These are phyloP conservation scores for Epichloe sp. DNA, from an alignment of 2,329 filamentous ascomycete species.

Conservation along the genomic window DNA sequence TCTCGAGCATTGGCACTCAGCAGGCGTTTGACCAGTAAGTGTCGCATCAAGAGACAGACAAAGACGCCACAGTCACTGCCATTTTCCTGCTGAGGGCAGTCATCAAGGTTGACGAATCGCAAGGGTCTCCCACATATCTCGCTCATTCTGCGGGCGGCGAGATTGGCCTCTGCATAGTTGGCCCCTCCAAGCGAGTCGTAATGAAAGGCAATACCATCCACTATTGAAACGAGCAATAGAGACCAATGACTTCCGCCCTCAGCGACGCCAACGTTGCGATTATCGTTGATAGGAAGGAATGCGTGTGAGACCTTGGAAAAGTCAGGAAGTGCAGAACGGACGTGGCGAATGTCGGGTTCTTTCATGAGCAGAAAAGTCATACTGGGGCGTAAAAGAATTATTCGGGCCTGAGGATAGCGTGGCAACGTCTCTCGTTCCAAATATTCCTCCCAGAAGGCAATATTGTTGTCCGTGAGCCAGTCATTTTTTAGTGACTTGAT, in stretches of 20 bases:
- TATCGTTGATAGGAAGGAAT: slow-evolving; percentile 93
- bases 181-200: slow-evolving; percentile 76
- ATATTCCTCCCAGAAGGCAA: slow-evolving; percentile 96
- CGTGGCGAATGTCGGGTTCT: slow-evolving; percentile 41
- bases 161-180: slow-evolving; percentile 62
- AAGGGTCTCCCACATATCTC: slow-evolving; percentile 53
- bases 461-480: slow-evolving; percentile 96
- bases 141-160: slow-evolving; percentile 56
- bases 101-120: slow-evolving; percentile 67
- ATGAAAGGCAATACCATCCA: slow-evolving; percentile 89
- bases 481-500: slow-evolving; percentile 82
- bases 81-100: slow-evolving; percentile 81
- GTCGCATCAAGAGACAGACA: slow-evolving; percentile 89
- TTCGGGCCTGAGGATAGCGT: slow-evolving; percentile 69
- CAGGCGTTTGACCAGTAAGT: slow-evolving; percentile 75
- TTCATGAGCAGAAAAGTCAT: slow-evolving; percentile 90
- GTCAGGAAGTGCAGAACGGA: slow-evolving; percentile 61
- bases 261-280: slow-evolving; percentile 57
- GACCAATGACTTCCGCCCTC: slow-evolving; percentile 95
- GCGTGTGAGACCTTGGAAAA: slow-evolving; percentile 76
- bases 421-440: slow-evolving; percentile 80
- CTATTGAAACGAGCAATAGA: slow-evolving; percentile 72
- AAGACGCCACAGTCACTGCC: slow-evolving; percentile 90
- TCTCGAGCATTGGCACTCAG: slow-evolving; percentile 65
- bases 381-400: slow-evolving; percentile 79